Conservation (phyloP, 768 basidiomycete species). For the Mycena rosella region DNA sequence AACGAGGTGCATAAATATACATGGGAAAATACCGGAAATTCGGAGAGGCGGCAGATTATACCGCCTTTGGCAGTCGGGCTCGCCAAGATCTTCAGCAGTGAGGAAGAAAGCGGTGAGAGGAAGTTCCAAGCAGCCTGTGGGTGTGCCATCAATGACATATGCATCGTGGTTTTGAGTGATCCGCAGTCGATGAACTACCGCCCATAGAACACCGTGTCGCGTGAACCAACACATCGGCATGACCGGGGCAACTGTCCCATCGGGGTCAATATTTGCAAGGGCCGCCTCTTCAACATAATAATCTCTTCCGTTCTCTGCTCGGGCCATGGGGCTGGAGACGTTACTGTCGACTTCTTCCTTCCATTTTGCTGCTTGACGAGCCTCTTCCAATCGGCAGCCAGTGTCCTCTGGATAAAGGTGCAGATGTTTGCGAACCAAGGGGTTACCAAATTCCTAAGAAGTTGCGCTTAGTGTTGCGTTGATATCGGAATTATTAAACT, state of each 20-base stretch:
- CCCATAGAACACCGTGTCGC: not conserved
- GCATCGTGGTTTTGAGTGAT: not conserved
- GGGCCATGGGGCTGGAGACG: not conserved
- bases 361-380: constrained; percentile 1
- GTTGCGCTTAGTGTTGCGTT: too few species aligned
- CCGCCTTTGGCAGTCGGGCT: not conserved
- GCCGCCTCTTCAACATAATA: constrained; percentile 2
- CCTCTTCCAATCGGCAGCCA: constrained; percentile 7
- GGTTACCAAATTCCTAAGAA: constrained; percentile 12
- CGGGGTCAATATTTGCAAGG: too few species aligned
- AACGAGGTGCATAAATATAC: too few species aligned
- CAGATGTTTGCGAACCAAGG: not conserved
- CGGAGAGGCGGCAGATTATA: not conserved
- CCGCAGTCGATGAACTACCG: not conserved
- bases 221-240: too few species aligned
- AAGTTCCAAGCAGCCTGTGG: not conserved
- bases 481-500: too few species aligned
- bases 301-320: not conserved
- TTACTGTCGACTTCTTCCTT: not conserved
- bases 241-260: too few species aligned
- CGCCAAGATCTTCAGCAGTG: constrained; percentile 3
- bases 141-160: constrained; percentile 2
- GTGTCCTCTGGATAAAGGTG: not conserved
- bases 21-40: too few species aligned
- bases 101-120: not conserved